Conservation (phyloP, 2,329 filamentous ascomycete genomes). For the Lojkania enalia region DNA sequence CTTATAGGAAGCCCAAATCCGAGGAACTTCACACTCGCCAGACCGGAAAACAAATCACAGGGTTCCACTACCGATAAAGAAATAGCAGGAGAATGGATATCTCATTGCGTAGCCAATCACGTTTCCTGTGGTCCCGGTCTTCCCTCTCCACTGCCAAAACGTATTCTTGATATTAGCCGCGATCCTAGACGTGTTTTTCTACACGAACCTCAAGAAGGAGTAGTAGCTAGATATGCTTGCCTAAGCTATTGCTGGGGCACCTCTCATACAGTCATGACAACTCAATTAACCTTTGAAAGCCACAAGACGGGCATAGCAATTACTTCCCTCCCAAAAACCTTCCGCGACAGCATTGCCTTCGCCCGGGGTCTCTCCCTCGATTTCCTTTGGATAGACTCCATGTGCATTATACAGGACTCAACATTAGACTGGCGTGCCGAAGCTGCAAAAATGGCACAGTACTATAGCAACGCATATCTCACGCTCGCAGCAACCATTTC, state of each 20-base stretch:
- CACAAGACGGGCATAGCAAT: background rate
- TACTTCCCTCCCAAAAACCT: background rate
- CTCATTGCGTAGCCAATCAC: background rate
- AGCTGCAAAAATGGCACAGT: constrained; percentile 13
- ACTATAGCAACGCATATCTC: constrained; percentile 5
- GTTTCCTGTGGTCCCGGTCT: background rate
- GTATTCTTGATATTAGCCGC: background rate
- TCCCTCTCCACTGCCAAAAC: background rate
- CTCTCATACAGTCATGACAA: background rate
- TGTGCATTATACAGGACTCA: constrained; percentile 6
- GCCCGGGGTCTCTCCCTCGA: background rate
- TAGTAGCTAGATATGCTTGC: background rate
- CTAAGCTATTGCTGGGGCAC: constrained; percentile 1
- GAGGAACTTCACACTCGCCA: background rate
- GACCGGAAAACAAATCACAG: background rate
- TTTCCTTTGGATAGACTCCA: constrained; percentile 2
- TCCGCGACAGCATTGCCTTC: constrained; percentile 1
- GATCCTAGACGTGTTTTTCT: background rate
- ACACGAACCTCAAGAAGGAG: background rate
- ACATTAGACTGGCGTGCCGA: constrained; percentile 15
- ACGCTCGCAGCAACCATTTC: constrained; percentile 14
- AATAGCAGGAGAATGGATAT: background rate
- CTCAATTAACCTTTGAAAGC: background rate
- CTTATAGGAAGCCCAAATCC: background rate
- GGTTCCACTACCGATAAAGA: background rate